Percentiles rank a stretch among this genome's conserved stretches.
Evolutionary conservation across 768 basidiomycete genomes (phyloP).

Genomic region (Russula vinacea): DNA sequence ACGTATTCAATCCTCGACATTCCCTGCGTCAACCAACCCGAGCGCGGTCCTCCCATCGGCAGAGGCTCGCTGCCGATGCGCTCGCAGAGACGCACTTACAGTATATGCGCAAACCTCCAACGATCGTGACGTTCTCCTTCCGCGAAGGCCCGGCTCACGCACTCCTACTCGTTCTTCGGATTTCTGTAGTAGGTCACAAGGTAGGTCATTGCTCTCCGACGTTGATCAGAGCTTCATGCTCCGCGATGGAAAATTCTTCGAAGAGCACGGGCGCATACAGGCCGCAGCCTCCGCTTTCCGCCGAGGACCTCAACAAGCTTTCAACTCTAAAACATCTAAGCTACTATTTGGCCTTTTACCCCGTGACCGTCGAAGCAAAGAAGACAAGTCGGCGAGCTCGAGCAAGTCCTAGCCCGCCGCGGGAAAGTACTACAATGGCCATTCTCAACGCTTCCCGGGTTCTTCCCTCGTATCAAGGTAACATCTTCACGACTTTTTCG

Average conservation of each 20-base stretch:
- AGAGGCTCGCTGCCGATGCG: constrained; percentile 43
- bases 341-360: too few species aligned
- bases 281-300: too few species aligned
- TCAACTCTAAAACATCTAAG: too few species aligned
- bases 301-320: too few species aligned
- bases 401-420: too few species aligned
- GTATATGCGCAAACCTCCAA: constrained; percentile 81
- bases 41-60: constrained; percentile 32
- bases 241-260: constrained; percentile 39
- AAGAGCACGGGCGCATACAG: too few species aligned
- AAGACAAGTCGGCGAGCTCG: too few species aligned
- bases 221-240: constrained; percentile 42
- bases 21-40: constrained; percentile 44
- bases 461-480: too few species aligned
- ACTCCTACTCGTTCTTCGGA: constrained; percentile 52
- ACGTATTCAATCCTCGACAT: constrained; percentile 70
- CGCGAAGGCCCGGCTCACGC: constrained; percentile 73
- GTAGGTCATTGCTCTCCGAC: constrained; percentile 46
- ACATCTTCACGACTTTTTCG: too few species aligned
- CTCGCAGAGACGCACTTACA: constrained; percentile 82
- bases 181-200: constrained; percentile 46
- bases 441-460: too few species aligned
- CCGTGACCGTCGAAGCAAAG: too few species aligned
- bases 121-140: constrained; percentile 76
- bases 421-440: too few species aligned